Base-by-base conservation (phyloP, 2,329 filamentous ascomycete species). In the Colletotrichum simmondsii region DNA sequence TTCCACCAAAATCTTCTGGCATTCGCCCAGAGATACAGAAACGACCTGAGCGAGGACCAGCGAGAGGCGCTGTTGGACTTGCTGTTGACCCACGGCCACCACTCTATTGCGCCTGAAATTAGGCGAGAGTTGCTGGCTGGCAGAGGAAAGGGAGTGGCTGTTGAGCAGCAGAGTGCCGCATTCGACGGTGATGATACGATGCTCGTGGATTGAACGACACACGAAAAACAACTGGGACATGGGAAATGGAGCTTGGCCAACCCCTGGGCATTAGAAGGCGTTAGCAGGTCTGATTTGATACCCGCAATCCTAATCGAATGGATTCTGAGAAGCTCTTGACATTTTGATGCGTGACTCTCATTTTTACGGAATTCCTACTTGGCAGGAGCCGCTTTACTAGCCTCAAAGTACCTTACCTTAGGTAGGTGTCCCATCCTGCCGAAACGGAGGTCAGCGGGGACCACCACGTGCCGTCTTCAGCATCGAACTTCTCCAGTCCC, bases 41-140 rank as follows among this genome's bases (percentile, higher is more conserved):
- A 98, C 77, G 96, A 98, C 82, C 96, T 98, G 77, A 98, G 95
- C 2, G 95, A 98, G 81, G 95, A 98, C 77, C 95, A 98, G 85
- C 88, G 95, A 77, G 96, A 99, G 84, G 94, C 95, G 0, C 84
- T 99, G 63, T 85, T 99, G 6, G 97, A 99, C 84, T 84, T 99
- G 72, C 86, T 99, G 22, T 86, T 98, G 56, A 92, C 92, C 4
- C 91, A 96, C 74, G 95, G 95, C 0, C 97, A 99, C 84, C 91
- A 92, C 74, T 90, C 92, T 73, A 98, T 99, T 75, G 95, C 95
- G 0, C 95, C 97, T 0, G 97, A 98, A 81, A 94, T 98, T 30
- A 88, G 97, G 77, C 91, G 95, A 78, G 96, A 99, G 81, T 81
- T 99, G 79, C 83, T 98, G 60, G 95, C 95, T 30, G 97, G 97